These are phyloP conservation scores for Mrakia blollopis DNA, from an alignment of 768 basidiomycete genomes.

Conservation along the genomic window DNA sequence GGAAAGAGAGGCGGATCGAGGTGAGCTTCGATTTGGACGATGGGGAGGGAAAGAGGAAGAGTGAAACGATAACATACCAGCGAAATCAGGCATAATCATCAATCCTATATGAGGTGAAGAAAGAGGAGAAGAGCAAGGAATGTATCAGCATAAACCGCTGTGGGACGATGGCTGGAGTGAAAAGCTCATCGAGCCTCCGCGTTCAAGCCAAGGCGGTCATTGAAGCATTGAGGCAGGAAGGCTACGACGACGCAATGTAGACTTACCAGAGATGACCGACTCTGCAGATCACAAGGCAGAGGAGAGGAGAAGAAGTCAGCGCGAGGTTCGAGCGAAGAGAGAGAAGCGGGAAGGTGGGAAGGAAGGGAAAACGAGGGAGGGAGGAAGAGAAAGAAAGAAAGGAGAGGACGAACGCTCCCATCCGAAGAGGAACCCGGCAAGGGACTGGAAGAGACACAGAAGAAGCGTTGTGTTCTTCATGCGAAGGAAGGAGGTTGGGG, in stretches of 20 bases:
- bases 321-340: background rate
- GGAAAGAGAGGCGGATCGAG: background rate
- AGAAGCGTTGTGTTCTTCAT: conserved; percentile 31
- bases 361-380: background rate
- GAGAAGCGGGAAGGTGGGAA: background rate
- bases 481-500: background rate
- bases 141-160: background rate
- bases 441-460: conserved; percentile 34
- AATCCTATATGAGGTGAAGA: conserved; percentile 12
- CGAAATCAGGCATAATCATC: conserved; percentile 32
- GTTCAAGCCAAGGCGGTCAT: too few relatives aligned
- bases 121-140: background rate
- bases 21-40: background rate
- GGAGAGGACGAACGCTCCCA: conserved; percentile 27
- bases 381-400: background rate
- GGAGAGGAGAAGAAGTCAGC: background rate
- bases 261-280: conserved; percentile 25
- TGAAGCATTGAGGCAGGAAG: background rate
- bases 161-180: background rate
- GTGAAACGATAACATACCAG: background rate
- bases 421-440: conserved; percentile 33
- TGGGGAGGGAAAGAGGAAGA: background rate
- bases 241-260: too few relatives aligned
- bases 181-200: too few relatives aligned
- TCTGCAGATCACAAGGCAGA: background rate